Base-by-base conservation (phyloP, 2,329 filamentous ascomycete species). In the Penicillium hordei region DNA sequence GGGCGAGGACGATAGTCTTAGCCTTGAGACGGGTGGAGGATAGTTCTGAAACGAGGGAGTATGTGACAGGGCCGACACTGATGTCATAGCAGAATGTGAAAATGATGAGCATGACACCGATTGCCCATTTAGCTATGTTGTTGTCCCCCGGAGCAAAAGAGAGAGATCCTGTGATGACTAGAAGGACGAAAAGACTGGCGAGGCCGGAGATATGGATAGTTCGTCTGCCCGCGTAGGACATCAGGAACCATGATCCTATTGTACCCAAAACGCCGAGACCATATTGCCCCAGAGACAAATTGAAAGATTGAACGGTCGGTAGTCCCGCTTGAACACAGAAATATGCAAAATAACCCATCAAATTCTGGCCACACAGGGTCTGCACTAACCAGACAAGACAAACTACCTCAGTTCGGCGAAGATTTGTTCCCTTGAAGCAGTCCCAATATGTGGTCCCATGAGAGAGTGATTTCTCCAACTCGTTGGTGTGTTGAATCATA, bases 401-500 rank as follows among this genome's bases (percentile, higher is more conserved):
- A 15, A 83, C 79, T 62, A 87, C 84, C 70, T 89, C 90, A 3
- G 91, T 94, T 29, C 91, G 84, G 52, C 91, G 87, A 46, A 88
- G 78, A 68, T 95, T 87, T n/a, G 83, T 82, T 12, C 90, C 90
- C 71, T 82, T 86, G 82, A 95, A 94, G 77, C 90, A 95, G 73
- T 95, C 91, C 67, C 82, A 76, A 75, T 93, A 95, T 43, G 81
- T 85, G 3, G 89, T 84, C 33, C 90, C 90, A 5, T 78, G 77
- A 4, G 89, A 90, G 46, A 90, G 87, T 72, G 84, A 77, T 71
- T 90, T 82, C 72, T 95, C 91, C 6, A 94, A 79, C 0, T 88
- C 88, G 2, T 89, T 91, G 0, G 91, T 95, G 70, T 93, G 89
- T 1, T 90, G 84, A 87, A 96, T 95, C 89, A 94, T 93, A 68